These are phyloP conservation scores for Alternaria ventricosa DNA, from an alignment of 2,329 filamentous ascomycete species.

Conservation along the genomic window DNA sequence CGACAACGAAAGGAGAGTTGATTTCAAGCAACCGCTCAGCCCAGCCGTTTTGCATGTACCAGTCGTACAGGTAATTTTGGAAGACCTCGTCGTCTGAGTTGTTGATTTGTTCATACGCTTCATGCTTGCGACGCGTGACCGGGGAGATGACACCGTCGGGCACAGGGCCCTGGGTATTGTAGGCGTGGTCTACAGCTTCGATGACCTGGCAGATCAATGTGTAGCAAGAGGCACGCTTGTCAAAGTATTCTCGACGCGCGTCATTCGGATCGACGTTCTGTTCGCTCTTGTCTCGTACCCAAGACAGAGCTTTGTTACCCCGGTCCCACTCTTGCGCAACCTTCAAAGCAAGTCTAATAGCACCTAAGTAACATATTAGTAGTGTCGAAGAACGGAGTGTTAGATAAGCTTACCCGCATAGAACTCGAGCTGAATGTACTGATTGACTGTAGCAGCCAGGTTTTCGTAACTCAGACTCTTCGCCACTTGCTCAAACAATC, in stretches of 20 bases:
- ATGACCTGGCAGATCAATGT: slow-evolving; percentile 86
- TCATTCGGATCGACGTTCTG: slow-evolving; percentile 72
- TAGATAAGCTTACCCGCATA: slow-evolving; percentile 68
- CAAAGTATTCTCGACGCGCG: slow-evolving; percentile 70
- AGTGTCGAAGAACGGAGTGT: background rate
- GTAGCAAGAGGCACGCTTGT: slow-evolving; percentile 79
- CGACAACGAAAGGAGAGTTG: slow-evolving; percentile 82
- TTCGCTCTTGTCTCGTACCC: slow-evolving; percentile 85
- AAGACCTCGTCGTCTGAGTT: slow-evolving; percentile 91
- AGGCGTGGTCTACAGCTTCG: slow-evolving; percentile 74
- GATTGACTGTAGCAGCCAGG: slow-evolving; percentile 75
- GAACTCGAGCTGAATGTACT: slow-evolving; percentile 83
- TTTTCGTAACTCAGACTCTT: slow-evolving; percentile 81
- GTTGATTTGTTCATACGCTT: slow-evolving; percentile 91
- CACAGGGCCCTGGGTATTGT: slow-evolving; percentile 71
- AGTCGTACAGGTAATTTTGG: slow-evolving; percentile 95
- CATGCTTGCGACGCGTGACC: slow-evolving; percentile 77
- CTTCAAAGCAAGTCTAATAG: slow-evolving; percentile 82
- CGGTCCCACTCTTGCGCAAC: slow-evolving; percentile 87
- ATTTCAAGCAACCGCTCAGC: slow-evolving; percentile 85
- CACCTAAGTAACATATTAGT: slow-evolving; percentile 55
- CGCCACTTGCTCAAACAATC: slow-evolving; percentile 87
- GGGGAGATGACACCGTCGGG: slow-evolving; percentile 80
- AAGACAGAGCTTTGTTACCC: slow-evolving; percentile 82
- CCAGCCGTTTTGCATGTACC: slow-evolving; percentile 89